Percentiles rank a stretch among this genome's conserved stretches.
phyloP scores from a whole-genome alignment of 768 basidiomycete species.

The Neoboletus magnificus region DNA sequence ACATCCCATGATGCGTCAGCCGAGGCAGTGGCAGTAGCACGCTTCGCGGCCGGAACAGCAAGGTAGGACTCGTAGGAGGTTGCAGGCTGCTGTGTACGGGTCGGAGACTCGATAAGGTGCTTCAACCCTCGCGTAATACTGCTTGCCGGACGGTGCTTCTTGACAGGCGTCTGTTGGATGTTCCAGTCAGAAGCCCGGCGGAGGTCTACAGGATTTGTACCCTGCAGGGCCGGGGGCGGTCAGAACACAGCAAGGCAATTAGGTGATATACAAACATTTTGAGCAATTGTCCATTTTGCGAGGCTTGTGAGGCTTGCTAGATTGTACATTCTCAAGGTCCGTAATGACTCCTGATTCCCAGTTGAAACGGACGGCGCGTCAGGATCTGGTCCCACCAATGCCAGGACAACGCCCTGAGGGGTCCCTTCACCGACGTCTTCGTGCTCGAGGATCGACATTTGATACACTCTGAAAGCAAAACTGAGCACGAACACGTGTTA shows the following conservation, averaged over 20 bases:
- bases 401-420: conserved; percentile 73
- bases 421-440: conserved; percentile 53
- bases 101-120: conserved; percentile 46
- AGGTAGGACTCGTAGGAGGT: conserved; percentile 30
- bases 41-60: conserved; percentile 27
- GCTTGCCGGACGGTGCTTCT: conserved; percentile 49
- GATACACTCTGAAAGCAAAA: conserved; percentile 53
- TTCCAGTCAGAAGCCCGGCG: conserved; percentile 50
- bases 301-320: conserved; percentile 70
- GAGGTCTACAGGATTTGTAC: conserved; percentile 58
- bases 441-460: conserved; percentile 71
- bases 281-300: conserved; percentile 68
- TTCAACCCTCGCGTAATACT: conserved; percentile 64
- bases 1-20: conserved; percentile 67
- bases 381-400: conserved; percentile 63
- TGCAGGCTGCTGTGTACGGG: conserved; percentile 25
- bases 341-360: conserved; percentile 54
- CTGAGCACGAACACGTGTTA: background rate
- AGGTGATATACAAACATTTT: conserved; percentile 46
- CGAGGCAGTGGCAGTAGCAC: conserved; percentile 30
- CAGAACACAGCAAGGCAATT: conserved; percentile 2
- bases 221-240: conserved; percentile 35
- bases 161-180: conserved; percentile 43
- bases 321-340: conserved; percentile 79
- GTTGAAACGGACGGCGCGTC: conserved; percentile 38